Percentiles rank a stretch among this genome's conserved stretches.
Conservation (phyloP, 306 rosid species). For the Castanea sativa region DNA sequence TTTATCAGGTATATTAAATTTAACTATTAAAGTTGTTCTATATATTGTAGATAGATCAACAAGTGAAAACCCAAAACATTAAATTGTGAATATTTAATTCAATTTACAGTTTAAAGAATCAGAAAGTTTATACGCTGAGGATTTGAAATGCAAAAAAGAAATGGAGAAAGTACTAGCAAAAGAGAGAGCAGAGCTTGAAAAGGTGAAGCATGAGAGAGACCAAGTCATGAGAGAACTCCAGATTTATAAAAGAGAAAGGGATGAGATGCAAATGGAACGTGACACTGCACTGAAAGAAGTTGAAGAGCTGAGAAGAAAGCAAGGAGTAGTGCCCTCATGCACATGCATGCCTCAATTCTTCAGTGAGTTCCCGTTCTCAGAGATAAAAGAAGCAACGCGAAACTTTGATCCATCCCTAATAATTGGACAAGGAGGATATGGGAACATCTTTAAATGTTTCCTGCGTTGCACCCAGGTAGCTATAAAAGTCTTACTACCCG, state of each 20-base stretch:
- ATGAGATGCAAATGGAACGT: no score
- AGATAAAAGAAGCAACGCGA: conserved; percentile 43
- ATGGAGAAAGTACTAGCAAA: no score
- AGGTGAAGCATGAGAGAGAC: conserved; percentile 1
- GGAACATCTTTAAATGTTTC: conserved; percentile 1
- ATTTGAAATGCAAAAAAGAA: no score
- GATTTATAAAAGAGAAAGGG: conserved; percentile 57
- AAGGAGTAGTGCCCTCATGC: not conserved
- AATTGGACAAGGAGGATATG: conserved; percentile 65
- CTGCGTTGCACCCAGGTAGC: no score
- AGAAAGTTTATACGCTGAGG: no score
- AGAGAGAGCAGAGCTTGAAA: conserved; percentile 13
- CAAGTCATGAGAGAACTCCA: conserved; percentile 50
- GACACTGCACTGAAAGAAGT: not conserved
- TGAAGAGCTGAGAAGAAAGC: not conserved
- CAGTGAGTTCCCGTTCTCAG: conserved; percentile 35
- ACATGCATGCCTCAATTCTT: conserved; percentile 38
- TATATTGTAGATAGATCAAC: no score
- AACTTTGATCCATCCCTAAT: conserved; percentile 34
- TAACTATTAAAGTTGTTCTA: no score
- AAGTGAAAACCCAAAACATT: no score
- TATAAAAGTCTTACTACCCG: no score
- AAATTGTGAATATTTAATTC: no score
- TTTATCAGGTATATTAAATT: no score
- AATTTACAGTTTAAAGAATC: no score